phyloP scores from a whole-genome alignment of 169 alveolate species.

The Perkinsus chesapeaki region DNA sequence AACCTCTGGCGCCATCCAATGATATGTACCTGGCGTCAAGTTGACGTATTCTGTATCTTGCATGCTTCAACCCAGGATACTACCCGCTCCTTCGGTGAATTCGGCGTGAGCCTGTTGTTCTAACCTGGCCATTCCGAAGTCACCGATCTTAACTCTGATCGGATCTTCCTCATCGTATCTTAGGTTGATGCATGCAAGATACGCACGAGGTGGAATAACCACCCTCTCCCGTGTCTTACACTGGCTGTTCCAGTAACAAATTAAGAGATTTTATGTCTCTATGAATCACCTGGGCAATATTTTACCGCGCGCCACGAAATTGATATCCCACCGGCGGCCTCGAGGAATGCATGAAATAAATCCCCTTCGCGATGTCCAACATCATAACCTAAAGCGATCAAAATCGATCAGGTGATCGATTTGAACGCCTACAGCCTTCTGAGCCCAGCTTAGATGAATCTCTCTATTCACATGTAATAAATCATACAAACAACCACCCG shows the following conservation, averaged over 20 bases:
- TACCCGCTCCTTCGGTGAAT: background rate
- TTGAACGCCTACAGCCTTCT: slow-evolving; percentile 14
- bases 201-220: background rate
- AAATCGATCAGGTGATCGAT: slow-evolving; percentile 37
- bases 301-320: background rate
- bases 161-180: background rate
- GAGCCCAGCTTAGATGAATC: background rate
- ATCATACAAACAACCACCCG: slow-evolving; percentile 31
- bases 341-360: slow-evolving; percentile 60
- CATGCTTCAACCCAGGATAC: background rate
- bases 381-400: slow-evolving; percentile 52
- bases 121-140: background rate
- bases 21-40: slow-evolving; percentile 70
- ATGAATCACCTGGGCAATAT: slow-evolving; percentile 39
- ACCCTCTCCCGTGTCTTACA: background rate
- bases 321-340: slow-evolving; percentile 47
- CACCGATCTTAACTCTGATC: background rate
- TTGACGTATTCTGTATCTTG: background rate
- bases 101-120: background rate
- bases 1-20: slow-evolving; percentile 76
- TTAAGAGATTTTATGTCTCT: slow-evolving; percentile 72
- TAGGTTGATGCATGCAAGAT: background rate
- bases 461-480: slow-evolving; percentile 22
- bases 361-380: slow-evolving; percentile 68
- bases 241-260: slow-evolving; percentile 38